Evolutionary conservation across 257 asterid genomes (phyloP).

Genomic region (Gentiana straminea): DNA sequence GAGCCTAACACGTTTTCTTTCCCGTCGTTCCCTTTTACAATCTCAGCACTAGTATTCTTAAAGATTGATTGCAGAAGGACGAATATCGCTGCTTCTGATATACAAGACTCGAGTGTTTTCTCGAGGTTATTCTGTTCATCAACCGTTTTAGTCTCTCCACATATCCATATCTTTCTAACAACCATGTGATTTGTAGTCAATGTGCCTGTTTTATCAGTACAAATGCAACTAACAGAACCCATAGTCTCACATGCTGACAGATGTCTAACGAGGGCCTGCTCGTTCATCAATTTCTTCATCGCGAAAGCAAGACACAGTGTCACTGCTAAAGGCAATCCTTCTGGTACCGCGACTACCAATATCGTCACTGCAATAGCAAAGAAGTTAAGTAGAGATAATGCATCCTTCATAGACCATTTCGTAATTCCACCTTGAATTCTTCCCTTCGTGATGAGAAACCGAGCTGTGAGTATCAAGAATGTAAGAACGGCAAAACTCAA

Average conservation of each 20-base stretch:
- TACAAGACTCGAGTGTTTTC: constrained; percentile 16
- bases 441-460: constrained; percentile 38
- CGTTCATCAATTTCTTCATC: constrained; percentile 72
- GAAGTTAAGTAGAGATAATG: constrained; percentile 37
- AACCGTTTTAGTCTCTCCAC: constrained; percentile 41
- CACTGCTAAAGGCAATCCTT: constrained; percentile 79
- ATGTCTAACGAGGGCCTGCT: constrained; percentile 53
- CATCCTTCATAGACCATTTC: constrained; percentile 41
- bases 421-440: constrained; percentile 22
- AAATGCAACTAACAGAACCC: constrained; percentile 76
- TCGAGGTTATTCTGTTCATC: constrained; percentile 22
- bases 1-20: constrained; percentile 52
- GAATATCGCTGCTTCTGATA: constrained; percentile 26
- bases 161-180: constrained; percentile 48
- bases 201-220: constrained; percentile 82
- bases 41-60: constrained; percentile 61
- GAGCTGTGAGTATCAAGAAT: constrained; percentile 41
- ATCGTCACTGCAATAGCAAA: constrained; percentile 73
- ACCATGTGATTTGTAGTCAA: constrained; percentile 78
- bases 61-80: constrained; percentile 40
- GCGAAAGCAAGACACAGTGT: constrained; percentile 80
- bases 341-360: constrained; percentile 82
- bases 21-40: constrained; percentile 43
- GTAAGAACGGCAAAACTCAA: constrained; percentile 53
- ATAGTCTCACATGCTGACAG: constrained; percentile 79